Evolutionary conservation across 2,329 filamentous ascomycete species (phyloP).

Genomic region (Didymella pinodella): DNA sequence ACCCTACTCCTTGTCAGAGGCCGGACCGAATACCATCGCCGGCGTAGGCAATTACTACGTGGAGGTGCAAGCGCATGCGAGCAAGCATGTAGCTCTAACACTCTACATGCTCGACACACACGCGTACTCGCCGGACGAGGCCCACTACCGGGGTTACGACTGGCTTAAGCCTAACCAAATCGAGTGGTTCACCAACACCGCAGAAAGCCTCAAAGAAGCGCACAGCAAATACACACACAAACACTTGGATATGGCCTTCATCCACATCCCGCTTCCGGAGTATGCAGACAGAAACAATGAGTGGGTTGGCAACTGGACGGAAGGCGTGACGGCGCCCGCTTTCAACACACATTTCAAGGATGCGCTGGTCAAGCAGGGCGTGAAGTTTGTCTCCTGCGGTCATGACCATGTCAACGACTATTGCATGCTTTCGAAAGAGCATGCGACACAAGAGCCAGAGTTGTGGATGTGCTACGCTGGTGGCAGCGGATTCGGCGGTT

Average conservation of each 20-base stretch:
- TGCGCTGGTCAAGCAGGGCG: constrained; percentile 82
- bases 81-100: constrained; percentile 87
- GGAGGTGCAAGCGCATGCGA: constrained; percentile 84
- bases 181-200: constrained; percentile 87
- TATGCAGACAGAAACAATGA: constrained; percentile 70
- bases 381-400: constrained; percentile 88
- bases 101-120: constrained; percentile 97
- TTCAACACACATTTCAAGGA: constrained; percentile 95
- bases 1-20: constrained; percentile 85
- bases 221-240: constrained; percentile 88
- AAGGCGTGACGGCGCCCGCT: constrained; percentile 83
- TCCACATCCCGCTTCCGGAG: constrained; percentile 95
- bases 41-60: constrained; percentile 95
- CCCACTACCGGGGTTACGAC: constrained; percentile 89
- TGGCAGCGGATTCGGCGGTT: constrained; percentile 90
- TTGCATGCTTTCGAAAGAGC: constrained; percentile 71
- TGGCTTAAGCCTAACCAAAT: constrained; percentile 97
- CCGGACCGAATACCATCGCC: constrained; percentile 83
- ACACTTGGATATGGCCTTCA: constrained; percentile 95
- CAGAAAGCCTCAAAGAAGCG: constrained; percentile 70
- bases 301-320: constrained; percentile 76
- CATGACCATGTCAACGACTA: constrained; percentile 99
- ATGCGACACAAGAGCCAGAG: constrained; percentile 57
- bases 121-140: constrained; percentile 87
- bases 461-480: constrained; percentile 99